Base-by-base conservation (phyloP, 73 alveolate species). In the Paramecium octaurelia region DNA sequence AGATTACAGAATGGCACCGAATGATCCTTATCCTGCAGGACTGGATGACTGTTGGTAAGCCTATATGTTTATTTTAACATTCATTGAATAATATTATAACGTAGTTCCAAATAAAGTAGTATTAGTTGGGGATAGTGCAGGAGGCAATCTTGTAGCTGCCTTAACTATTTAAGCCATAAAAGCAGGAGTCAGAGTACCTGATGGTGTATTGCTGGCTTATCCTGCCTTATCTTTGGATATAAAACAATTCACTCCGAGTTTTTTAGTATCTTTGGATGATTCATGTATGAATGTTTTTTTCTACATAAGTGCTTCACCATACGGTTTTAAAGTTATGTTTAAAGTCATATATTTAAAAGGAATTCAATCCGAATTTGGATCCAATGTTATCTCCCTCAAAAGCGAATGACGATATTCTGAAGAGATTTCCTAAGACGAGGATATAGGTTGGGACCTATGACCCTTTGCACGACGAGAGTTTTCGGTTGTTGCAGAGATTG, bases 121-220 rank as follows among this genome's bases (percentile, higher is more conserved):
- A 24, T 64, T 98, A 71, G 98, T 94, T 42, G 99, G 99, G n/a
- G 99, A 98, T 94, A 96, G 99, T 34, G 99, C 99, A 4, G 99
- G 99, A n/a, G 99, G 99, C 27, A 98, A 98, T 91, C 92, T 98
- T 27, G 95, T 77, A 35, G 94, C 94, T 59, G 97, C 97, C 1
- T 36, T 96, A 3, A 93, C 98, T 8, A 85, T 88, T 27, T 75
- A 95, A 92, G 80, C 95, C 5, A 95, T 96, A 2, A 92, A 84
- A 60, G 68, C 95, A 59, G 94, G 96, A 21, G 94, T 96, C 58
- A 91, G 97, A 90, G 93, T 94, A 2, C 98, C 99, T 10, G 97
- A 94, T 92, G 97, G 98, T 1, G 48, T 95, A 11, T 58, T 96
- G 24, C 46, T 95, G 20, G 87, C 96, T 12, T 97, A 97, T 93